These are phyloP conservation scores for Senna siamea DNA, from an alignment of 306 rosid genomes.

Conservation along the genomic window DNA sequence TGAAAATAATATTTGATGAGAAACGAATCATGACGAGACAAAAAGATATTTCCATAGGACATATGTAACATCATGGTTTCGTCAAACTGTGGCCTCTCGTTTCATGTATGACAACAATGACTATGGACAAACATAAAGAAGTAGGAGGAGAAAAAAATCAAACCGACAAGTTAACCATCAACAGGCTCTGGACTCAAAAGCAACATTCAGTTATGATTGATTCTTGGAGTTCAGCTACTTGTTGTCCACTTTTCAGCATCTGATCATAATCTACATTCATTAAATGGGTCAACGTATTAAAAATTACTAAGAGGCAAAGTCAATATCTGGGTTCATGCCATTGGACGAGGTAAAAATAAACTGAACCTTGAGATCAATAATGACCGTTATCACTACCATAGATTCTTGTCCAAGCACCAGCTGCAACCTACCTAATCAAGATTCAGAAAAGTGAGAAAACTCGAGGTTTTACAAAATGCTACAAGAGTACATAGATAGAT, in stretches of 20 bases:
- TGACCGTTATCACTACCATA: conserved; percentile 35
- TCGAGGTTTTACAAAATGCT: conserved; percentile 35
- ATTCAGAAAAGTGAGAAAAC: conserved; percentile 46
- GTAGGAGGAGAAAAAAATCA: conserved; percentile 30
- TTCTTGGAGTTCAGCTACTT: conserved; percentile 52
- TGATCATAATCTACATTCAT: conserved; percentile 57
- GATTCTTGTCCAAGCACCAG: conserved; percentile 54
- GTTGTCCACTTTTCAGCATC: conserved; percentile 61
- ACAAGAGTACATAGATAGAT: conserved; percentile 36
- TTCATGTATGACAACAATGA: conserved; percentile 26
- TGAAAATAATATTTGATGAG: conserved; percentile 32
- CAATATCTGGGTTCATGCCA: conserved; percentile 36
- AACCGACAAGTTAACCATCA: conserved; percentile 49
- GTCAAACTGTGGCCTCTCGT: conserved; percentile 18
- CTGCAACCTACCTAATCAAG: conserved; percentile 66
- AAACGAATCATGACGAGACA: conserved; percentile 31
- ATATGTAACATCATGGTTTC: conserved; percentile 41
- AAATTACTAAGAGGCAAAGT: conserved; percentile 44
- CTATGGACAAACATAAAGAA: not conserved
- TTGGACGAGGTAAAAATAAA: conserved; percentile 28
- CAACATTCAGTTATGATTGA: conserved; percentile 50
- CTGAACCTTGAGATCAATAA: conserved; percentile 50
- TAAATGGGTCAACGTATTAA: conserved; percentile 36
- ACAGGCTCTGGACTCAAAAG: conserved; percentile 42
- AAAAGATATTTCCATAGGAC: conserved; percentile 38